A percentile compares a stretch with the other conserved stretches of the same genome.
Conservation (phyloP, 176 grass and related monocot genomes). For the Elymus sibiricus region DNA sequence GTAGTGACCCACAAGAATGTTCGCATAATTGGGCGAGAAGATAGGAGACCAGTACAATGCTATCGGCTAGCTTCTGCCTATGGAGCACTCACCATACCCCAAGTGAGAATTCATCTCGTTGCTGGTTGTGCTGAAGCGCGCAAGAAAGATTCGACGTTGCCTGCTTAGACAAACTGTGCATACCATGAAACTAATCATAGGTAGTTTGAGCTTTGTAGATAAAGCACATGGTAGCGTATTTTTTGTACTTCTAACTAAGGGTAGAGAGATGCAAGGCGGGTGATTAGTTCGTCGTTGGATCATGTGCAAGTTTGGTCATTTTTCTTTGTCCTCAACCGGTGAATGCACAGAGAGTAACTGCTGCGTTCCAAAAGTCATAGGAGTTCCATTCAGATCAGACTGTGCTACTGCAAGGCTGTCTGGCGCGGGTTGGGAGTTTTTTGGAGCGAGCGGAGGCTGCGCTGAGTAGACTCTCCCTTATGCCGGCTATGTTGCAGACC, state of each 20-base stretch:
- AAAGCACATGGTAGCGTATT: neutral
- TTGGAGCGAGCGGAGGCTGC: too few relatives aligned
- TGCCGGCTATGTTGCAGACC: too few relatives aligned
- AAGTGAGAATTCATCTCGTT: neutral
- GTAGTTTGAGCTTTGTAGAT: slow-evolving; percentile 34
- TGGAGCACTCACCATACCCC: neutral
- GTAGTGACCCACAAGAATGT: neutral
- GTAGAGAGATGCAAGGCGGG: neutral
- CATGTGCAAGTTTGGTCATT: neutral
- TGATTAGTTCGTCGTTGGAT: neutral
- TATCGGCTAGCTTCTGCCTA: neutral
- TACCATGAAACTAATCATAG: slow-evolving; percentile 18
- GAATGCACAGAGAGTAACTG: neutral
- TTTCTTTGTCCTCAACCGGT: neutral
- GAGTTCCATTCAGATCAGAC: neutral
- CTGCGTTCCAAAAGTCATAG: neutral
- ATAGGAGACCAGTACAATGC: neutral
- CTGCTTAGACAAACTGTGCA: slow-evolving; percentile 22
- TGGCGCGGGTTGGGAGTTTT: too few relatives aligned
- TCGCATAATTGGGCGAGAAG: slow-evolving; percentile 9
- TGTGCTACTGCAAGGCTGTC: too few relatives aligned
- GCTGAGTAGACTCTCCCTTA: too few relatives aligned
- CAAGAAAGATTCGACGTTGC: slow-evolving; percentile 1
- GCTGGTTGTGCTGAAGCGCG: neutral
- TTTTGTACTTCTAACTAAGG: neutral